These are phyloP conservation scores for Clohesyomyces aquaticus DNA, from an alignment of 495 filamentous ascomycete genomes.

Conservation along the genomic window DNA sequence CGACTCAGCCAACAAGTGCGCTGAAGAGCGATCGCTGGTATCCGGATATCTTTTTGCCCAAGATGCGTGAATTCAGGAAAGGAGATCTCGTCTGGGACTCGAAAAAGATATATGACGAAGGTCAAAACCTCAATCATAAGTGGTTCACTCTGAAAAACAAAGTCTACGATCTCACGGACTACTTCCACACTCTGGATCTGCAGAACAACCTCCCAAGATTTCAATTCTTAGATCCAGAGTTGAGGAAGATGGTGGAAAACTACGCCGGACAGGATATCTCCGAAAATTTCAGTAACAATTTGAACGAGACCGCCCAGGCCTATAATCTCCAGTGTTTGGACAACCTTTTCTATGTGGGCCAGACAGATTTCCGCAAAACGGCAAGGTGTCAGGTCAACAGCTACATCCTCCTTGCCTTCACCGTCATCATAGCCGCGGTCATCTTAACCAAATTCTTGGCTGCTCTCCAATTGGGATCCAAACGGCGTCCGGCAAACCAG, in stretches of 20 bases:
- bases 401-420: conserved; percentile 86
- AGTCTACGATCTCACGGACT: conserved; percentile 90
- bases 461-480: conserved; percentile 90
- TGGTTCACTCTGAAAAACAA: conserved; percentile 78
- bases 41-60: conserved; percentile 67
- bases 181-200: conserved; percentile 69
- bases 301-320: conserved; percentile 51
- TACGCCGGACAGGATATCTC: conserved; percentile 81
- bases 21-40: conserved; percentile 78
- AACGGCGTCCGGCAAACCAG: conserved; percentile 84
- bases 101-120: conserved; percentile 61
- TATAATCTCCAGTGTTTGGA: conserved; percentile 78
- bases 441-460: conserved; percentile 90
- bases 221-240: conserved; percentile 66
- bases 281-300: conserved; percentile 57
- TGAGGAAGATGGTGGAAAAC: conserved; percentile 68
- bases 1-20: conserved; percentile 57
- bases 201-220: conserved; percentile 58
- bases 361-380: conserved; percentile 78
- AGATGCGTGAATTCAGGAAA: conserved; percentile 82
- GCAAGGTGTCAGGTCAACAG: conserved; percentile 85
- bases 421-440: conserved; percentile 76
- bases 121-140: conserved; percentile 66
- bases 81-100: conserved; percentile 75
- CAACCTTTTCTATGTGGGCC: conserved; percentile 80